phyloP scores from a whole-genome alignment of 345 rosid species.

The Populus ilicifolia region DNA sequence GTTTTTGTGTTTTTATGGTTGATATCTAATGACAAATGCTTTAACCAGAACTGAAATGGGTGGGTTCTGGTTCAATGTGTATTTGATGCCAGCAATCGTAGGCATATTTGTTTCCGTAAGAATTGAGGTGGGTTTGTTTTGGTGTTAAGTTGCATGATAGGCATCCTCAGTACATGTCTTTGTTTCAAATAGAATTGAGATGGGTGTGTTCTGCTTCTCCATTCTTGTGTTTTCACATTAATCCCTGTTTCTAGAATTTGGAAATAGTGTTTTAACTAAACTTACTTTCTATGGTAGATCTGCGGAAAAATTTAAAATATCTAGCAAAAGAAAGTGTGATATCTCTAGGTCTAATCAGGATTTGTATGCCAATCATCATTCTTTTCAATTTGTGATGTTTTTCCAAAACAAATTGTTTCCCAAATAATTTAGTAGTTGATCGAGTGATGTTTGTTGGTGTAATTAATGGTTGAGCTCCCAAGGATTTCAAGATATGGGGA shows the following conservation, averaged over 20 bases:
- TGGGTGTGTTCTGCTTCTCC: neutral
- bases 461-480: neutral
- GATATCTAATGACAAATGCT: neutral
- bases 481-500: neutral
- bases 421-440: neutral
- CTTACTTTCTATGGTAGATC: neutral
- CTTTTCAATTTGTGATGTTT: neutral
- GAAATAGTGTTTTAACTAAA: neutral
- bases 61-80: neutral
- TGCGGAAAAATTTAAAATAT: neutral
- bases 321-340: neutral
- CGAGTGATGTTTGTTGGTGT: neutral
- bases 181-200: neutral
- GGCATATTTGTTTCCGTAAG: neutral
- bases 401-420: neutral
- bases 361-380: neutral
- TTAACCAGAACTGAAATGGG: neutral
- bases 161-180: neutral
- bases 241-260: neutral
- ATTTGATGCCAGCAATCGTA: too few relatives aligned
- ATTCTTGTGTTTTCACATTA: neutral
- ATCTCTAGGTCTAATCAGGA: neutral
- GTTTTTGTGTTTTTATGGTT: neutral
- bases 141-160: neutral
- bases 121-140: slow-evolving; percentile 1